Percentiles rank a stretch among this genome's conserved stretches.
These are phyloP conservation scores for Neocatenulostroma microsporum DNA, from an alignment of 2,329 filamentous ascomycete genomes.

Conservation along the genomic window DNA sequence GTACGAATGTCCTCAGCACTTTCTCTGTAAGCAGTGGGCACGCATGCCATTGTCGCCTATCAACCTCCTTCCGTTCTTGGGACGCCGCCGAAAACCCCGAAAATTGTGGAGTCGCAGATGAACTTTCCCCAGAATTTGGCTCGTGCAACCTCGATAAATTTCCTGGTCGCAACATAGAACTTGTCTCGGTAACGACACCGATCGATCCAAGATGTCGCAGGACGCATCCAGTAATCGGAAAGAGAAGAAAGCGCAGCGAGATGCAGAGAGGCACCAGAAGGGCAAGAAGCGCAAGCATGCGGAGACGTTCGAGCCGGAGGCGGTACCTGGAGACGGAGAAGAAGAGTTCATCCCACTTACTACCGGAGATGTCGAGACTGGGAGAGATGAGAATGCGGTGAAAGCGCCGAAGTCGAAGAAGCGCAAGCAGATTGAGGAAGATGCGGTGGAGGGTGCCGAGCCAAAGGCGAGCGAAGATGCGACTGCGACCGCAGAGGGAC, in stretches of 20 bases:
- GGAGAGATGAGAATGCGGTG: neutral
- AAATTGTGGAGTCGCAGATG: no score
- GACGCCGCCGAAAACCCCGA: no score
- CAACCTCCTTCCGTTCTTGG: no score
- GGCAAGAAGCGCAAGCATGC: slow-evolving; percentile 29
- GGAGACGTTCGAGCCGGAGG: slow-evolving; percentile 17
- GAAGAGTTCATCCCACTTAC: slow-evolving; percentile 13
- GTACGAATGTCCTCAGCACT: no score
- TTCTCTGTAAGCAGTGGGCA: no score
- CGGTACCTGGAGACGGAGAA: slow-evolving; percentile 14
- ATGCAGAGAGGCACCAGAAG: slow-evolving; percentile 28
- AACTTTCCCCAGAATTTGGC: no score
- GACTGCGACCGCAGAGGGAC: slow-evolving; percentile 6
- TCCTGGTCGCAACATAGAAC: neutral
- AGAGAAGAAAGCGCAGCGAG: slow-evolving; percentile 30
- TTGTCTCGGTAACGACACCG: no score
- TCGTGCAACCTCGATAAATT: no score
- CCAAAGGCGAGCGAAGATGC: slow-evolving; percentile 10
- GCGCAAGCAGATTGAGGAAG: slow-evolving; percentile 13
- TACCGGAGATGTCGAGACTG: slow-evolving; percentile 5
- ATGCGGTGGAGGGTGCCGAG: slow-evolving; percentile 5
- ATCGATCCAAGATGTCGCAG: slow-evolving; percentile 25
- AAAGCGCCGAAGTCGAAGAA: slow-evolving; percentile 19
- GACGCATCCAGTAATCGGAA: slow-evolving; percentile 23
- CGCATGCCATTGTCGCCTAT: no score